Evolutionary conservation across 2,329 filamentous ascomycete genomes (phyloP), one percentile per base, ranked within the genome.

Genomic region (Truncatella angustata): DNA sequence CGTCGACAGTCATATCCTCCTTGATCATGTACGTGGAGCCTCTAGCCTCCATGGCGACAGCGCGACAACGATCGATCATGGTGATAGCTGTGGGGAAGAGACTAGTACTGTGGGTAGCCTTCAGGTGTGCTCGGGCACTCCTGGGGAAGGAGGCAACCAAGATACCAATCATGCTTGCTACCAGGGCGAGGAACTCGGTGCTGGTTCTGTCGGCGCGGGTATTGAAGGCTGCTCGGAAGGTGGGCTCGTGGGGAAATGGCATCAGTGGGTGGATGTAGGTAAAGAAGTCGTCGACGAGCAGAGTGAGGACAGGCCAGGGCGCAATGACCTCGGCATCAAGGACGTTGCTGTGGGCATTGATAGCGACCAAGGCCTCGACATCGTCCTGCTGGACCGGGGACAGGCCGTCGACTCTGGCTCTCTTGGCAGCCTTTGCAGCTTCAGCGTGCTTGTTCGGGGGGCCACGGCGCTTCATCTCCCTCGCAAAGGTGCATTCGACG

Each of bases 231-330:
- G 84, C 79, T 20, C 87, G 80, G 66, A 92, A 91, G 4, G 86
- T 88, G 0, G 87, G 87, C 64, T 91, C 87, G 66, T 92, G 88
- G 0, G 88, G 88, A 52, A 92, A 91, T 0, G 88, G 88, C 53
- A 82, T 82, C 7, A 92, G 77, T 1, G 88, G 88, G 60, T 91
- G 87, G 49, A 91, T 86, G 65, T 91, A 91, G 16, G 86, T 90
- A 70, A 91, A 92, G 76, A 90, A 92, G 71, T 92, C 88, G 66
- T 91, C 86, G 52, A 92, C 81, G 14, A 91, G 75, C 2, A 86
- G 77, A 60, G 87, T 79, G 49, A 92, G 72, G 10, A 86, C 82
- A 6, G 82, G 79, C 67, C 86, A 76, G 0, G 88, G 85, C 36
- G 86, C 88, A 55, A 92, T 91, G 2, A 81, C 75, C 63, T 92